A percentile compares a stretch with the other conserved stretches of the same genome.
phyloP scores from a whole-genome alignment of 331 rosid genomes.

The Quercus lobata region DNA sequence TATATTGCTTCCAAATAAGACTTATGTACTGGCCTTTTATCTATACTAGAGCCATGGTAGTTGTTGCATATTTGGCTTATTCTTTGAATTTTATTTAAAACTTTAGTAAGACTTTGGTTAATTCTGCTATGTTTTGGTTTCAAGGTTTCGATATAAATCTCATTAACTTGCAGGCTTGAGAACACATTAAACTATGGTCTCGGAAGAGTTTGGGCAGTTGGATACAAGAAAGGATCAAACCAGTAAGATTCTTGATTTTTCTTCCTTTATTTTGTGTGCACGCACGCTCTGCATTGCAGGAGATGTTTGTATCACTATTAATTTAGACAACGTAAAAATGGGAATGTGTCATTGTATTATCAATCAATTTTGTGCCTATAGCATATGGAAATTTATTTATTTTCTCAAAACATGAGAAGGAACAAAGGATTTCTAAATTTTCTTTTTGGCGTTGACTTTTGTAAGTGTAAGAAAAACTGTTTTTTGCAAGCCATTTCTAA shows the following conservation, averaged over 20 bases:
- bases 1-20: no score
- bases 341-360: neutral
- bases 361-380: neutral
- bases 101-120: neutral
- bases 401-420: neutral
- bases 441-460: no score
- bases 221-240: constrained; percentile 73
- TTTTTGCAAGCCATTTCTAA: no score
- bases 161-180: constrained; percentile 55
- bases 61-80: neutral
- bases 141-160: neutral
- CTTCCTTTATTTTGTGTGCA: neutral
- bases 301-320: neutral
- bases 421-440: neutral
- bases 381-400: neutral
- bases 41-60: neutral
- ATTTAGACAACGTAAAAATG: neutral
- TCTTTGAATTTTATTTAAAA: neutral
- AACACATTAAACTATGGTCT: constrained; percentile 70
- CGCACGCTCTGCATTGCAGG: neutral
- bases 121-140: neutral
- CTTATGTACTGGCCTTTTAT: no score
- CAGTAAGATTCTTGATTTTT: constrained; percentile 39
- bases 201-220: constrained; percentile 83
- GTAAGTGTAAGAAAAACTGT: no score